Base-by-base conservation (phyloP, 768 basidiomycete genomes). In the Lentinula lateritia region DNA sequence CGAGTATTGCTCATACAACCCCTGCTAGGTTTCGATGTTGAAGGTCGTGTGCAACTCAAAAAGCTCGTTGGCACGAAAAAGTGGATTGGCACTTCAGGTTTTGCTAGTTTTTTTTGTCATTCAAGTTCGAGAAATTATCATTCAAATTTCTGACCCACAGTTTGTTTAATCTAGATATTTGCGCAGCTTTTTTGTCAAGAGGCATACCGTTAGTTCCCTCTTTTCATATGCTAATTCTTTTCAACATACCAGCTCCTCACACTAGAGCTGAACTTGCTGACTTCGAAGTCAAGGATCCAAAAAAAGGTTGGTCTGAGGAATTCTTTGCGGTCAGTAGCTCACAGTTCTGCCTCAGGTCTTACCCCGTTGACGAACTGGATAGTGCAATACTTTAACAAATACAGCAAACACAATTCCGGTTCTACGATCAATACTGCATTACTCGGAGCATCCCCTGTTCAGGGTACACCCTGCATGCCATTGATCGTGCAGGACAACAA, bases 61-160 rank as follows among this genome's bases (percentile, higher is more conserved):
- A 77, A 70, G n/a, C 68, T 83, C 9, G 79, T 73, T 64, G 85
- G 80, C 1, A 89, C 86, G 2, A 76, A 67, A 7, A 91, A 89
- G 70, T 91, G 85, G 86, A 87, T 96, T 50, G 94, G 94, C 16
- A 90, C 92, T 9, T 82, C 82, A 70, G 92, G 92, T 89, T 65
- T 60, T 66, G 63, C 23, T 50, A 15, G 18, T n/a, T 35, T 46
- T 35, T 46, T 61, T 38, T 34, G n/a, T 48, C 50, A 12, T 50
- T 43, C 35, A 23, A 16, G 7, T 45, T 16, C 2, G 18, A 16
- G 18, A 23, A 16, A 23, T 23, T 9, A 18, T 48, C 20, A 20
- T 48, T 48, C 46, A 48, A 6, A 2, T 2, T 16, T n/a, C 7
- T 6, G 13, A 7, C 20, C 23, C 13, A 20, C 8, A 9, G 1